Conservation (phyloP, 2,329 filamentous ascomycete genomes). For the Colletotrichum echinochloae region DNA sequence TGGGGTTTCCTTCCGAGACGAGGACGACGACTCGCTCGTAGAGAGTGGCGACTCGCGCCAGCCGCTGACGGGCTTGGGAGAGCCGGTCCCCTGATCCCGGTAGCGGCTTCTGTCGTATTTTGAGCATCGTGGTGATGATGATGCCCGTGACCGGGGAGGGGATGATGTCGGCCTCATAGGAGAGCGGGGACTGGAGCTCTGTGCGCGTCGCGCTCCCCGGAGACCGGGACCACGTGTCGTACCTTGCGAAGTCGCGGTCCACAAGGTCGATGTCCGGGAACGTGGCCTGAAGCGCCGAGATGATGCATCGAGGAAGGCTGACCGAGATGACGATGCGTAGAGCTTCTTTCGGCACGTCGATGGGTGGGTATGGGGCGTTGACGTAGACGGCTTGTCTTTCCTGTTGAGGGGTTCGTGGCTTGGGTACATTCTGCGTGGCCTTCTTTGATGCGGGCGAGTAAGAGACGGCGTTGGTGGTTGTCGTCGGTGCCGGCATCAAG, state of each 20-base stretch:
- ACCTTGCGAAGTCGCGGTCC: conserved; percentile 68
- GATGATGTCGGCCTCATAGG: conserved; percentile 77
- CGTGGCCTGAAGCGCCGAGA: conserved; percentile 61
- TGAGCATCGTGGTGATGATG: conserved; percentile 77
- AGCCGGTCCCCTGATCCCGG: conserved; percentile 58
- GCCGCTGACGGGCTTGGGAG: conserved; percentile 64
- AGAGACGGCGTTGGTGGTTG: not conserved
- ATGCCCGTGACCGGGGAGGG: conserved; percentile 77
- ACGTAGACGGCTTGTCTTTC: too few relatives aligned
- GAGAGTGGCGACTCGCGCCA: conserved; percentile 64
- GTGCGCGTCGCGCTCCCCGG: conserved; percentile 44
- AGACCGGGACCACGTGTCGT: conserved; percentile 52
- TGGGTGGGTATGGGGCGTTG: conserved; percentile 36
- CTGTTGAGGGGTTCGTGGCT: not conserved
- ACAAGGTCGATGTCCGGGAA: conserved; percentile 65
- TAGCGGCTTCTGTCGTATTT: conserved; percentile 77
- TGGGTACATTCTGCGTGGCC: not conserved
- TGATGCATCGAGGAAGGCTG: conserved; percentile 58
- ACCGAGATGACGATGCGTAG: conserved; percentile 64
- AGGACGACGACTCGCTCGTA: conserved; percentile 79
- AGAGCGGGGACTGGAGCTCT: conserved; percentile 51
- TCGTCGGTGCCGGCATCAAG: not conserved
- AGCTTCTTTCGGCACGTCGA: conserved; percentile 37
- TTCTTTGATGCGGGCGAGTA: not conserved
- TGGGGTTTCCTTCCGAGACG: conserved; percentile 65